Percentiles rank a stretch among this genome's conserved stretches.
phyloP scores from a whole-genome alignment of 345 rosid genomes.

The Anacardium occidentale region DNA sequence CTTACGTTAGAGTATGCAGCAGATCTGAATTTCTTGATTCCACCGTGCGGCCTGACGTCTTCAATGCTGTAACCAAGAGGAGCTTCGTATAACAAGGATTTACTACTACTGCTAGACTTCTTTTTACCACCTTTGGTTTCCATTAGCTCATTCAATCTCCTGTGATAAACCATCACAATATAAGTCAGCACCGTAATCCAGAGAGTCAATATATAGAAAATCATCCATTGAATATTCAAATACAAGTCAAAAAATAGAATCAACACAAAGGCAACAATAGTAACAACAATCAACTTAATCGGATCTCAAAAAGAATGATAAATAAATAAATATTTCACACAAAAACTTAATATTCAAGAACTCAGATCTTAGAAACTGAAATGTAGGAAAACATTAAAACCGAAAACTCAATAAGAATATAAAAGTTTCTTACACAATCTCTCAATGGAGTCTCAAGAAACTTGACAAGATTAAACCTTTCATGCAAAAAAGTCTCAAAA shows the following conservation, averaged over 20 bases:
- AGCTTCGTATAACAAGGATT: conserved; percentile 83
- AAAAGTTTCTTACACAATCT: background rate
- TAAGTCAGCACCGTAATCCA: background rate
- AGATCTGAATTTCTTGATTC: conserved; percentile 98
- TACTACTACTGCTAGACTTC: conserved; percentile 81
- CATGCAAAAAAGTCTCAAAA: too few relatives aligned
- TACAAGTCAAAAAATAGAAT: background rate
- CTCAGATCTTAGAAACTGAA: too few relatives aligned
- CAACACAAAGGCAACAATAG: too few relatives aligned
- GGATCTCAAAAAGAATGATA: too few relatives aligned
- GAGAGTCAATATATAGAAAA: background rate
- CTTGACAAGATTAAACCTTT: too few relatives aligned
- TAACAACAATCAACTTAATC: too few relatives aligned
- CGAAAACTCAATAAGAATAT: background rate
- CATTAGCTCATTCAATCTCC: conserved; percentile 88
- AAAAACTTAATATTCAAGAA: too few relatives aligned
- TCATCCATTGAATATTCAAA: background rate
- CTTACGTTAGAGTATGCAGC: conserved; percentile 88
- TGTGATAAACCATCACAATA: conserved; percentile 9
- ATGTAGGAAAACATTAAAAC: too few relatives aligned
- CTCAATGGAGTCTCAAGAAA: too few relatives aligned
- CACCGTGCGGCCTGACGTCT: conserved; percentile 96
- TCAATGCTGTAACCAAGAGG: conserved; percentile 99
- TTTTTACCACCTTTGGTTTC: conserved; percentile 89
- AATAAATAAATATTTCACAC: too few relatives aligned